Base-by-base conservation (phyloP, 2,329 filamentous ascomycete genomes). In the Ambrosiella xylebori region DNA sequence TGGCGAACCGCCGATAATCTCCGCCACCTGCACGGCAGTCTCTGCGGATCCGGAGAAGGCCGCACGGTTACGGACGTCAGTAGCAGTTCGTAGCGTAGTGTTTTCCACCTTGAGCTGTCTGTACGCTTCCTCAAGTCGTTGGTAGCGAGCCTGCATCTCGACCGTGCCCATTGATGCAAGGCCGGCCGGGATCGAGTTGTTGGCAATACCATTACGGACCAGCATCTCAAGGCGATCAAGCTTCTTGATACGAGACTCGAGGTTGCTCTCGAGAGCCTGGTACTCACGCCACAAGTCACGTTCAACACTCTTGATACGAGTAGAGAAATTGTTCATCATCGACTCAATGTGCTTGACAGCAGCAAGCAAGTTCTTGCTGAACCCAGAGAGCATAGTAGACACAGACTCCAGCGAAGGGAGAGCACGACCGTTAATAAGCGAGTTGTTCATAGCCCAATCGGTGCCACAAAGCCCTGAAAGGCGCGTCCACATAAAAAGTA, bases 201-300 rank as follows among this genome's bases (percentile, higher is more conserved):
- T 68, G 1, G 79, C 76, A 13, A 82, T 71, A 13, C 76, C 78
- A 63, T 83, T 85, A 61, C 85, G 79, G 45, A 93, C 81, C 47
- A 88, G 78, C 13, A 83, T 81, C 70, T 98, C 93, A 0, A 98
- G 76, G 2, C 86, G 81, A 63, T 97, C 91, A 37, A 98, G 79
- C 64, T 88, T 88, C 73, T 94, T 93, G 61, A 84, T 78, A 13
- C 89, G 83, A 35, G 82, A 71, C 57, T 93, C 87, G 36, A 96
- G 80, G 41, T 82, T 86, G 64, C 82, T 82, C 68, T 96, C 89
- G 1, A 98, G 76, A 0, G 78, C 80, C 65, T 94, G 86, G 66
- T 96, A 97, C 66, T 97, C 90, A 62, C 88, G 87, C 73, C 84
- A 85, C n/a, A 97, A 72, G 61, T 95, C 87, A 54, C 86, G 83